Evolutionary conservation across 257 asterid species (phyloP).

Genomic region (Nicotiana tabacum): DNA sequence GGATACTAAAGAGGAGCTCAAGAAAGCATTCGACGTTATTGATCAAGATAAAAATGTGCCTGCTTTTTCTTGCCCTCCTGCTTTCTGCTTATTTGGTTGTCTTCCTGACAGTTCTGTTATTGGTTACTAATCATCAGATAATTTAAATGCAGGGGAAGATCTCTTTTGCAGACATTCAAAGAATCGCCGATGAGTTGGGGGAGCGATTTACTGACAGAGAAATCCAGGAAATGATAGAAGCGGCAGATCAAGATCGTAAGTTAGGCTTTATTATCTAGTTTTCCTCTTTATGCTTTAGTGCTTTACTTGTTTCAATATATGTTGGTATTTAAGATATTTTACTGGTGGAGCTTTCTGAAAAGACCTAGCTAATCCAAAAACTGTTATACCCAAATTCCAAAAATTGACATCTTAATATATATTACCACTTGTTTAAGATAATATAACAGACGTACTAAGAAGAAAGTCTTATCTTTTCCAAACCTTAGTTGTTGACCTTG

Average conservation of each 20-base stretch:
- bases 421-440: neutral
- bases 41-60: conserved; percentile 88
- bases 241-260: conserved; percentile 96
- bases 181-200: conserved; percentile 74
- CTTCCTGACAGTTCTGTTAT: conserved; percentile 10
- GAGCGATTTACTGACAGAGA: conserved; percentile 67
- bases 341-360: neutral
- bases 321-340: neutral
- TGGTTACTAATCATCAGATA: conserved; percentile 4
- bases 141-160: conserved; percentile 64
- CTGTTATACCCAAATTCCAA: neutral
- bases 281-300: conserved; percentile 4
- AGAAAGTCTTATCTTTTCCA: neutral
- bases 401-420: neutral
- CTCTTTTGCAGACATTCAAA: conserved; percentile 80
- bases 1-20: conserved; percentile 83
- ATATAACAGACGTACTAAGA: neutral
- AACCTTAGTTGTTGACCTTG: neutral
- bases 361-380: neutral
- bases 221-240: conserved; percentile 82
- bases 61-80: neutral
- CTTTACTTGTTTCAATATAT: neutral
- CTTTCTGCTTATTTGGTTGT: neutral
- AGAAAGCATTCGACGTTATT: conserved; percentile 83
- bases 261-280: conserved; percentile 15